A percentile compares a stretch with the other conserved stretches of the same genome.
These are phyloP conservation scores for Musa balbisiana DNA, from an alignment of 202 grass and related monocot genomes.

Conservation along the genomic window DNA sequence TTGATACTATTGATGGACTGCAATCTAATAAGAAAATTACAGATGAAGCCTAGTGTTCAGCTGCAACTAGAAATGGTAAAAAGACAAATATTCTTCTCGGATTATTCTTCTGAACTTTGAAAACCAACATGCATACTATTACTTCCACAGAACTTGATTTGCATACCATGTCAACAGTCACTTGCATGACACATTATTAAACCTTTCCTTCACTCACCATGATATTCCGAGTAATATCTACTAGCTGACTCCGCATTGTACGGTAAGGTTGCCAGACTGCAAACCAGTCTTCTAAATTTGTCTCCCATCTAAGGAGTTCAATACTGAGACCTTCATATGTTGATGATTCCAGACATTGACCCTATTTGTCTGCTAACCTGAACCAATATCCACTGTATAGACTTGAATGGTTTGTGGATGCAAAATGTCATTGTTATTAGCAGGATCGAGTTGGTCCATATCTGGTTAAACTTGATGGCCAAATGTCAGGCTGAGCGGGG, in stretches of 20 bases:
- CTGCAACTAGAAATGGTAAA: slow-evolving; percentile 61
- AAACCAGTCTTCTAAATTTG: neutral
- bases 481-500: no score
- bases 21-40: slow-evolving; percentile 44
- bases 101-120: slow-evolving; percentile 13
- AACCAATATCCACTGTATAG: neutral
- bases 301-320: neutral
- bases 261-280: neutral
- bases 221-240: no score
- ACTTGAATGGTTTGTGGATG: no score
- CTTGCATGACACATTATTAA: neutral
- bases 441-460: no score
- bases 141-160: slow-evolving; percentile 1
- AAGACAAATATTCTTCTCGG: slow-evolving; percentile 19
- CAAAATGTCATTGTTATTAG: no score
- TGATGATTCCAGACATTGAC: neutral
- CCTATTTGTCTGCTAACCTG: neutral
- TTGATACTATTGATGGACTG: neutral
- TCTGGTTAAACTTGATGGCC: no score
- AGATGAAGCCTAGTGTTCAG: slow-evolving; percentile 34
- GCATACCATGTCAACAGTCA: neutral
- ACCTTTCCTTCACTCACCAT: neutral
- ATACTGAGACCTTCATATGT: no score
- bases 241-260: neutral
- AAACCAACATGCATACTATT: slow-evolving; percentile 4